Percentiles rank a stretch among this genome's conserved stretches.
These are phyloP conservation scores for Aspergillus sp. DNA, from an alignment of 2,329 filamentous ascomycete species.

Conservation along the genomic window DNA sequence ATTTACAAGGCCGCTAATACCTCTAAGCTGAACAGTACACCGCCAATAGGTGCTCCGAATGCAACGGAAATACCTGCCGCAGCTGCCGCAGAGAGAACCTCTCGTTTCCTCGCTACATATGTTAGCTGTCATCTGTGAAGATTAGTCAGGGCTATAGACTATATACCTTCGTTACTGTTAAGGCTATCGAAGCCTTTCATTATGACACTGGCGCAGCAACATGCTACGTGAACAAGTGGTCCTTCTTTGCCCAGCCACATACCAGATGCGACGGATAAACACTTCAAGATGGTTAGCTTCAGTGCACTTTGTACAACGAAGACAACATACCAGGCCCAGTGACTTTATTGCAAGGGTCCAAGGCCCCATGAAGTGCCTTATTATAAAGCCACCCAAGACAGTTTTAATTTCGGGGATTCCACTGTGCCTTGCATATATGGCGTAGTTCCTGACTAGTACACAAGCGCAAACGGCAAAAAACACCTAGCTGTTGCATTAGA, in stretches of 20 bases:
- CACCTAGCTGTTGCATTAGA: slow-evolving; percentile 52
- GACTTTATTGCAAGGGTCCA: slow-evolving; percentile 93
- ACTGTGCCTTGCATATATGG: slow-evolving; percentile 85
- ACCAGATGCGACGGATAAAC: slow-evolving; percentile 86
- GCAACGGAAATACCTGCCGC: slow-evolving; percentile 91
- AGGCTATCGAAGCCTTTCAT: slow-evolving; percentile 84
- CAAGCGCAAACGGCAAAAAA: slow-evolving; percentile 76
- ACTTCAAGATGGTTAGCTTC: slow-evolving; percentile 51
- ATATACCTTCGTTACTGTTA: slow-evolving; percentile 78
- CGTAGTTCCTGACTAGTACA: slow-evolving; percentile 78
- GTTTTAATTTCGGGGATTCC: slow-evolving; percentile 99
- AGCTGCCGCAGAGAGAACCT: slow-evolving; percentile 87
- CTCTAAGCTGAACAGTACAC: slow-evolving; percentile 93
- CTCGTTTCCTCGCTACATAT: slow-evolving; percentile 76
- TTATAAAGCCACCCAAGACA: slow-evolving; percentile 89
- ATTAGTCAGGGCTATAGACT: background rate
- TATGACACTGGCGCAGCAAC: slow-evolving; percentile 91
- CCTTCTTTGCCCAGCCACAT: slow-evolving; percentile 98
- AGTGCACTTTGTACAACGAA: slow-evolving; percentile 11
- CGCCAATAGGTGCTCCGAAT: slow-evolving; percentile 90
- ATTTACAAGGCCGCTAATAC: slow-evolving; percentile 43
- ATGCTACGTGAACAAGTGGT: slow-evolving; percentile 91
- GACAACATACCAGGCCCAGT: slow-evolving; percentile 68
- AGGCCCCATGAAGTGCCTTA: slow-evolving; percentile 76
- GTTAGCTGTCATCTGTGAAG: slow-evolving; percentile 11